Base-by-base conservation (phyloP, 2,329 filamentous ascomycete genomes). In the Talaromyces sp. region DNA sequence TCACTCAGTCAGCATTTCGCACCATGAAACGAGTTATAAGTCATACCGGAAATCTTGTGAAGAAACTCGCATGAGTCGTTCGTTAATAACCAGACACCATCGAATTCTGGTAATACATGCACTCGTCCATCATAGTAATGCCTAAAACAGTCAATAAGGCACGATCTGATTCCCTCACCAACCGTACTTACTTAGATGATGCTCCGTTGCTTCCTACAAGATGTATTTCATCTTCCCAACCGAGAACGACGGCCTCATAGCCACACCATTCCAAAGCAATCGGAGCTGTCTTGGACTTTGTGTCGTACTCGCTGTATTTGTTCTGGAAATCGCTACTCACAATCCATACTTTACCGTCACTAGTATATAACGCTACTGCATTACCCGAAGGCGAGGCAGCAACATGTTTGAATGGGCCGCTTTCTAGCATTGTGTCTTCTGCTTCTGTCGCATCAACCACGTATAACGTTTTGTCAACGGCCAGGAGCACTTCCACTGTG, bases 141-240 rank as follows among this genome's bases (percentile, higher is more conserved):
- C 67, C 87, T 89, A 49, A n/a, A 41, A 11, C 27, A 13, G 47
- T 50, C 45, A 66, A 49, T 27, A 27, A n/a, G n/a, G 14, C 19
- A 16, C 22, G 9, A 7, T 54, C 4, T 37, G n/a, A 14, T 13
- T 22, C 16, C 16, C 8, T 27, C 22, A 31, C 13, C 16, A 16
- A 1, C 52, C 58, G 66, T 54, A 47, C 74, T 69, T 76, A 85
- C 77, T 85, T 88, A 35, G 85, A 87, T 5, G 90, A 88, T 10
- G 90, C 86, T 50, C 92, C 92, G 43, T 89, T 90, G 0, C 93
- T 92, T 0, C 94, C 95, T 66, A 99, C 90, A 33, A 99, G 85
- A 73, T 97, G 95, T 3, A 99, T 89, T 76, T 99, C 95, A 73
- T 99, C 95, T 74, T 98, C 95, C 95, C 95, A 99, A 0, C 93